These are phyloP conservation scores for Hypomyces rosellus DNA, from an alignment of 2,329 filamentous ascomycete species.

Conservation along the genomic window DNA sequence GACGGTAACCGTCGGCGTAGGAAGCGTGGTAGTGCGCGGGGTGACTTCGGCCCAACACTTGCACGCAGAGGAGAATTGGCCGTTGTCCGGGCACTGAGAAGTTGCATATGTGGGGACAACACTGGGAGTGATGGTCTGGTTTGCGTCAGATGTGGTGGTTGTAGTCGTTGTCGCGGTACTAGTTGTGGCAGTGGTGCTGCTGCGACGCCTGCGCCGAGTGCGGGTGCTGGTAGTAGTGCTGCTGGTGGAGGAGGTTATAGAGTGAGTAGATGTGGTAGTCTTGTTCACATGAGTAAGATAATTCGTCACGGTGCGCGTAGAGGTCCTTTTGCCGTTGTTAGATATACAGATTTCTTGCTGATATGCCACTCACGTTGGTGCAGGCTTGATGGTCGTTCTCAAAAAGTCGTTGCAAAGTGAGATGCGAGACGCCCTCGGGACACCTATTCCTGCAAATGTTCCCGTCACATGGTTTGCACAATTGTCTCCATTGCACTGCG, in stretches of 20 bases:
- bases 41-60: constrained; percentile 14
- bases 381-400: constrained; percentile 10
- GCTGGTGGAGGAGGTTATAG: not conserved
- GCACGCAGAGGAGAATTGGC: constrained; percentile 16
- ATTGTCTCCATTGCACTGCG: constrained; percentile 12
- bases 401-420: constrained; percentile 13
- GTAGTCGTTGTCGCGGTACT: not conserved
- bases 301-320: constrained; percentile 13
- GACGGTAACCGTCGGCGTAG: constrained; percentile 11
- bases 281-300: constrained; percentile 7
- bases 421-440: constrained; percentile 12
- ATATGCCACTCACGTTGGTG: constrained; percentile 11
- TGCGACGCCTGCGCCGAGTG: not conserved
- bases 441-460: constrained; percentile 8
- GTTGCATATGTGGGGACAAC: constrained; percentile 11
- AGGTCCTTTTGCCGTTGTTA: constrained; percentile 9
- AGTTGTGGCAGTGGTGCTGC: not conserved
- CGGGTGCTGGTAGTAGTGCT: not conserved
- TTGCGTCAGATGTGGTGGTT: not conserved
- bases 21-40: constrained; percentile 11
- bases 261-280: not conserved
- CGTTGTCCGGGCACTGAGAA: constrained; percentile 6
- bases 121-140: constrained; percentile 4
- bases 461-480: constrained; percentile 17
- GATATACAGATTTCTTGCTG: not conserved